A percentile compares a stretch with the other conserved stretches of the same genome.
phyloP scores from a whole-genome alignment of 2,329 filamentous ascomycete genomes.

The Thelonectria rubi region DNA sequence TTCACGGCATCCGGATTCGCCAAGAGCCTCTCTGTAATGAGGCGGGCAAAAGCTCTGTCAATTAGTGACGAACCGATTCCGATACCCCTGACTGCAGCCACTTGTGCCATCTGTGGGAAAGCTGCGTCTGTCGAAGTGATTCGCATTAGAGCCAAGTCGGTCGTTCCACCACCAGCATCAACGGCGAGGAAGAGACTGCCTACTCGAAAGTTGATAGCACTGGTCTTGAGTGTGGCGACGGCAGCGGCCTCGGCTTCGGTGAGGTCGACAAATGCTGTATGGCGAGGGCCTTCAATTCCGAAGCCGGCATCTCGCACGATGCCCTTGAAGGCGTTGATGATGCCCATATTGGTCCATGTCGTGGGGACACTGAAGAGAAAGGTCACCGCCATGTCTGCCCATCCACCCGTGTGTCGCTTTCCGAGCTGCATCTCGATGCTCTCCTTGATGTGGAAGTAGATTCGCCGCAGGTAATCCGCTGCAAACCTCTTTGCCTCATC shows the following conservation, averaged over 20 bases:
- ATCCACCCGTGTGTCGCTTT: slow-evolving; percentile 48
- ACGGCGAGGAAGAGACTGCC: slow-evolving; percentile 55
- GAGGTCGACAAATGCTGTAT: slow-evolving; percentile 54
- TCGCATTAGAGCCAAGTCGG: slow-evolving; percentile 56
- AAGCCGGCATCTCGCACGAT: slow-evolving; percentile 60
- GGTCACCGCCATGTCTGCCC: slow-evolving; percentile 56
- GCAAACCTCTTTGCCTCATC: slow-evolving; percentile 57
- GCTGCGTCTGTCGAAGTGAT: slow-evolving; percentile 44
- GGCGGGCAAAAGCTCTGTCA: slow-evolving; percentile 52
- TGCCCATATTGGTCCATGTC: slow-evolving; percentile 61
- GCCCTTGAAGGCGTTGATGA: slow-evolving; percentile 60
- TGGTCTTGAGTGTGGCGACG: slow-evolving; percentile 56
- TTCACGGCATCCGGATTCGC: slow-evolving; percentile 50
- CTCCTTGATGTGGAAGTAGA: slow-evolving; percentile 60
- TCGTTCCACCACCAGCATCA: slow-evolving; percentile 58
- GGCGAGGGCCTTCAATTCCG: slow-evolving; percentile 51
- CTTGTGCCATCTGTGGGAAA: slow-evolving; percentile 46
- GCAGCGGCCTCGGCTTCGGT: slow-evolving; percentile 60
- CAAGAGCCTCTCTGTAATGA: slow-evolving; percentile 51
- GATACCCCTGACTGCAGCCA: slow-evolving; percentile 54
- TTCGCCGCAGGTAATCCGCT: slow-evolving; percentile 57
- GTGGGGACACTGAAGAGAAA: slow-evolving; percentile 68
- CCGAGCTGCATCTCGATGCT: slow-evolving; percentile 53
- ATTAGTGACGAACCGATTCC: slow-evolving; percentile 58
- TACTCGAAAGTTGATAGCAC: slow-evolving; percentile 48